Evolutionary conservation across 1,284 basidiomycete genomes (phyloP), one percentile per base, ranked within the genome.

Genomic region (Pholiota adiposa): DNA sequence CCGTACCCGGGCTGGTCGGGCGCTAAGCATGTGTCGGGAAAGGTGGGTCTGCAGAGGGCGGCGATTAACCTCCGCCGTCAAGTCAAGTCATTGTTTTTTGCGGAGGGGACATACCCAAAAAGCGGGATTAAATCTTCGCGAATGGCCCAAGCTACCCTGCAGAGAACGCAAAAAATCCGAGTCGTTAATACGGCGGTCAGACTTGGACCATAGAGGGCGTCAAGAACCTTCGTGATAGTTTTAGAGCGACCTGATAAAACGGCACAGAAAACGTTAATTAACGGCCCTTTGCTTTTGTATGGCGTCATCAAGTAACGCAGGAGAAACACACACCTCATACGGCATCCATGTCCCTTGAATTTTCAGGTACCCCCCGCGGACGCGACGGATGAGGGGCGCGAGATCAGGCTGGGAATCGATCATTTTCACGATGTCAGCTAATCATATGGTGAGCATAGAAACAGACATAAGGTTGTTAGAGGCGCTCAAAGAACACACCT

Each of bases 311-410:
- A 43, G 36, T 31, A 11, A 31, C 29, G 29, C 29, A 4, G 29
- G 29, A 31, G 29, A 31, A 31, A 31, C 58, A n/a, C 81, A 61
- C 63, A 90, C 89, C 79, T 93, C 90, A 72, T 90, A 93, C 25
- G 91, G 92, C 89, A 93, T 92, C 91, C 92, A 93, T 41, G 91
- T 93, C 51, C 91, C 92, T 70, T 94, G 92, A 53, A 94, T 94
- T 77, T 94, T 93, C 59, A 93, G 83, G 75, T 93, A 93, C 40
- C 92, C 92, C 59, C 92, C 92, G 55, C 92, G 84, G 21, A 94
- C 91, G 63, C 92, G 83, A 59, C 92, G 86, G 67, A 94, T 86
- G 65, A 89, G 85, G 19, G 86, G 81, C 27, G 91, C 92, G 48
- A 94, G 80, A 74, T 93, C 92, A 57, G 92, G 92, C 67, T 93